These are phyloP conservation scores for Rhinocladiella mackenziei DNA, from an alignment of 2,329 filamentous ascomycete species.

Conservation along the genomic window DNA sequence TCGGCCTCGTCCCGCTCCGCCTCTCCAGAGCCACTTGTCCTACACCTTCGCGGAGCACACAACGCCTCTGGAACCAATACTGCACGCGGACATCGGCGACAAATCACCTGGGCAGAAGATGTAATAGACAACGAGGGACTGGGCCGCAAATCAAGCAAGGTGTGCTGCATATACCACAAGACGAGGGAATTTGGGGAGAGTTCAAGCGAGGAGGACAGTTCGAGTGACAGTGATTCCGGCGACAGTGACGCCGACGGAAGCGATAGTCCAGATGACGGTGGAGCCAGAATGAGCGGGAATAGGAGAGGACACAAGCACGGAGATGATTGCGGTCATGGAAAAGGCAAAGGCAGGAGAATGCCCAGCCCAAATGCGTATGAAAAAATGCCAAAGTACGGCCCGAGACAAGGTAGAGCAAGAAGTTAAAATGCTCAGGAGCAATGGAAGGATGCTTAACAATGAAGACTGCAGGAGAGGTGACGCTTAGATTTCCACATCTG, in stretches of 20 bases:
- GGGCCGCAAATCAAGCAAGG: constrained; percentile 94
- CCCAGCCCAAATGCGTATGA: constrained; percentile 48
- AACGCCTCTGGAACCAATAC: constrained; percentile 9
- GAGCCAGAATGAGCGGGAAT: constrained; percentile 29
- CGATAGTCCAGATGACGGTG: constrained; percentile 28
- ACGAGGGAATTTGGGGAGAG: constrained; percentile 78
- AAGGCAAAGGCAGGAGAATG: constrained; percentile 32
- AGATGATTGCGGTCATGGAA: constrained; percentile 29
- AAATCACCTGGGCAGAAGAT: constrained; percentile 87
- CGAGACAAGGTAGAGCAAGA: constrained; percentile 9
- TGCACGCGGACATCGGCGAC: constrained; percentile 40
- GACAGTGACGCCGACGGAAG: constrained; percentile 42
- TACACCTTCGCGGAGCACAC: constrained; percentile 28
- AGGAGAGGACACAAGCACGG: constrained; percentile 23
- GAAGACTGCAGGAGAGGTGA: too few species aligned
- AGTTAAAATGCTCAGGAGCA: too few species aligned
- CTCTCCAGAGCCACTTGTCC: constrained; percentile 28
- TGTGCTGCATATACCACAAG: constrained; percentile 98
- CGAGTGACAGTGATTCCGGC: constrained; percentile 45
- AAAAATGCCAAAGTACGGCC: constrained; percentile 39
- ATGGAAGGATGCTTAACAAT: too few species aligned
- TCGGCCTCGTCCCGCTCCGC: constrained; percentile 15
- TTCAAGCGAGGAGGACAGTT: constrained; percentile 54
- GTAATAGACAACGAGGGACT: constrained; percentile 95
- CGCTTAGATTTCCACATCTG: too few species aligned